Evolutionary conservation across 768 basidiomycete species (phyloP), one percentile per base, ranked within the genome.

Genomic region (Auriscalpium microsporum): DNA sequence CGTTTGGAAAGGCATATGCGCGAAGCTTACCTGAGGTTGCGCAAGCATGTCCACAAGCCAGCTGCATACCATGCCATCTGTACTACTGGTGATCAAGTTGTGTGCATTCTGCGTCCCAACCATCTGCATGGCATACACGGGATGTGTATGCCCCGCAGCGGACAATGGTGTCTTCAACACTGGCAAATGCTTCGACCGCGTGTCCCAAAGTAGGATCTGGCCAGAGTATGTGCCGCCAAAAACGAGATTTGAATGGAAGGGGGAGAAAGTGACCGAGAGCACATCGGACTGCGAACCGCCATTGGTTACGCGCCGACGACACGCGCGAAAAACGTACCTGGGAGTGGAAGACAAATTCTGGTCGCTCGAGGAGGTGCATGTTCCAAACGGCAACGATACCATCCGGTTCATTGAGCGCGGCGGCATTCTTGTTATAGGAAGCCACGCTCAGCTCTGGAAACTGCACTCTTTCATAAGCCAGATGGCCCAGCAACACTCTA

Each of bases 191-290:
- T 95, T 95, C 2, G 94, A 92, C 48, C 96, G 85, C 8, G 94
- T 98, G 65, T 99, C 96, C 96, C 96, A 99, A 0, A 98, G 79
- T 28, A 99, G 74, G 58, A 99, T 94, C 72, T 98, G 96, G 16
- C 96, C 96, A 33, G 96, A 97, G 68, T 98, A 98, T n/a, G 96
- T 97, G 21, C 96, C 96, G 52, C 96, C 96, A 59, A 98, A 96
- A 40, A 99, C 80, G 16, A 97, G 82, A 64, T 96, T 98, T 2
- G 96, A 90, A 69, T 99, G 95, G 71, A 96, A 98, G 0, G 96
- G 94, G 0, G 96, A 97, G 69, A 98, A 98, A 8, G 87, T 86
- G 8, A 98, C 91, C 0, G 95, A 96, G 17, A 99, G 82, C 37
- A 98, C 94, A 65, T 99, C 96, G 48, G 96, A 97, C 96, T 97